Evolutionary conservation across 2,329 filamentous ascomycete species (phyloP).

Genomic region (Ophiocordyceps australis): DNA sequence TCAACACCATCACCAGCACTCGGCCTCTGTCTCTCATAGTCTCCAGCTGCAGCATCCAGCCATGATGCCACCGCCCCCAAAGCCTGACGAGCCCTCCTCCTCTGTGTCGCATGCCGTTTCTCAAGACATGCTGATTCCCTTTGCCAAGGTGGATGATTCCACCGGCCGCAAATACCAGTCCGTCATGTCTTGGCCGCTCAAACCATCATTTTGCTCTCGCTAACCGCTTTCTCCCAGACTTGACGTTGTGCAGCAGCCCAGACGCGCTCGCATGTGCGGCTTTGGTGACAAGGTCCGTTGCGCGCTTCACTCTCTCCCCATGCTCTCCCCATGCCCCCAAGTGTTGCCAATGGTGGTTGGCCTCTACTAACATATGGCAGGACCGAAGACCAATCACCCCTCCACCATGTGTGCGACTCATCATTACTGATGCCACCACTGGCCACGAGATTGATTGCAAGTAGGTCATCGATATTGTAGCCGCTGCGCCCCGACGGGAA

Average conservation of each 20-base stretch:
- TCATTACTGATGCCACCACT: constrained; percentile 57
- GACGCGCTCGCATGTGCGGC: constrained; percentile 91
- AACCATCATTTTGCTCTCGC: background rate
- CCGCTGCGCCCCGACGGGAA: background rate
- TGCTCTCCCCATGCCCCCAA: background rate
- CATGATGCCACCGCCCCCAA: constrained; percentile 3
- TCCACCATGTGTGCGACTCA: constrained; percentile 73
- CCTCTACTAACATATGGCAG: constrained; percentile 20
- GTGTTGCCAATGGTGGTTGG: background rate
- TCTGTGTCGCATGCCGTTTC: constrained; percentile 2
- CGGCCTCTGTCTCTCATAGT: background rate
- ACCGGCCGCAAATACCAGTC: constrained; percentile 17
- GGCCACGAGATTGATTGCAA: constrained; percentile 71
- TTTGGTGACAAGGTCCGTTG: constrained; percentile 80
- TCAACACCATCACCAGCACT: constrained; percentile 1
- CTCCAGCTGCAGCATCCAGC: constrained; percentile 2
- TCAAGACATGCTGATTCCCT: constrained; percentile 8
- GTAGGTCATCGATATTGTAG: constrained; percentile 27
- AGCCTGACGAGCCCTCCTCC: constrained; percentile 8
- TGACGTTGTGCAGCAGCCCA: constrained; percentile 74
- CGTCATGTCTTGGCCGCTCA: too few relatives aligned
- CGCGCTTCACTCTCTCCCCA: background rate
- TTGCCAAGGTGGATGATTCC: constrained; percentile 15
- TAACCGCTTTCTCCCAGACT: constrained; percentile 29
- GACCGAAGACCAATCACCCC: constrained; percentile 92